Base-by-base conservation (phyloP, 257 asterid species). In the Primulina eburnea region DNA sequence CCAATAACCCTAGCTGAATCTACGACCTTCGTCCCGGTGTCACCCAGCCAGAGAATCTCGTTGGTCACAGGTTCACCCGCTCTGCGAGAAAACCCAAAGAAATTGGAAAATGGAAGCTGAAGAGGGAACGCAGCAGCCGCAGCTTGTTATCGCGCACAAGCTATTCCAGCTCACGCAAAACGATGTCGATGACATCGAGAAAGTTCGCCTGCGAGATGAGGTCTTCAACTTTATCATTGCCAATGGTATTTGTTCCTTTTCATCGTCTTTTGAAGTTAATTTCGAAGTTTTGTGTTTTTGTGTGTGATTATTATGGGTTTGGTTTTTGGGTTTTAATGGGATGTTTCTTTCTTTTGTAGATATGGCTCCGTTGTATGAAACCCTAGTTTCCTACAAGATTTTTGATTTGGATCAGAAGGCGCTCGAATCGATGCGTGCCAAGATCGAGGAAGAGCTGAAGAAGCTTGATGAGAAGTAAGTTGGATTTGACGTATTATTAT, bases 191-290 rank as follows among this genome's bases (percentile, higher is more conserved):
- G 97, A 94, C 89, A 87, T 94, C 70, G 92, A 88, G 60, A 89
- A 91, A 61, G 95, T 89, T 37, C 89, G 92, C 74, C 97, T 94
- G 33, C 95, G 97, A 4, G 99, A 91, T 17, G 96, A 89, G 82
- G 97, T 91, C 68, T 70, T 82, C 81, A 77, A 29, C 58, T 84
- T 86, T 83, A 90, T 91, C 70, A 71, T 82, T 65, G 73, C 86
- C 76, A 87, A 91, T 52, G 99, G 99, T 94, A 87, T 67, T 26
- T 60, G 7, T 64, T n/a, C 21, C 64, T 55, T 65, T 14, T 56
- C 7, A 17, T 43, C 55, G 8, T 50, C 17, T 50, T 43, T 14
- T 43, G 2, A 50, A 16, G 57, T 6, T 50, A 50, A 50, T 50
- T 50, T 14, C 21, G 21, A 16, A 17, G 2, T 14, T 4, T 1